phyloP scores from a whole-genome alignment of 2,329 filamentous ascomycete species.

The Moelleriella libera region DNA sequence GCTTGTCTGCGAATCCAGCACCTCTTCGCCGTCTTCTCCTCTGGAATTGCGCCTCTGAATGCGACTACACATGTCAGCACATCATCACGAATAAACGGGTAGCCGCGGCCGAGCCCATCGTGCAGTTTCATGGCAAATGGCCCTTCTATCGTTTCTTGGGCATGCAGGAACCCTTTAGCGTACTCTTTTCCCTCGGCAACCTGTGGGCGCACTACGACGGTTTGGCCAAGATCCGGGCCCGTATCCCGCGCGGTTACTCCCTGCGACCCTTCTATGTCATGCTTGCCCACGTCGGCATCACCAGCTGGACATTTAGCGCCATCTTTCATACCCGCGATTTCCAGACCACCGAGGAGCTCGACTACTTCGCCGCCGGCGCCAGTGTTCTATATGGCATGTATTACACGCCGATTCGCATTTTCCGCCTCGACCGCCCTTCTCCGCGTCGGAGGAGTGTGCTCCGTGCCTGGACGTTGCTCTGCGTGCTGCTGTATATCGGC shows the following conservation, averaged over 20 bases:
- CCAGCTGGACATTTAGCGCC: conserved; percentile 77
- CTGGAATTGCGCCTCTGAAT: conserved; percentile 88
- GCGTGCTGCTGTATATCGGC: conserved; percentile 52
- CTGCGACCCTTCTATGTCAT: conserved; percentile 67
- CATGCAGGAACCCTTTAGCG: conserved; percentile 88
- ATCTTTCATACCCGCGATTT: conserved; percentile 91
- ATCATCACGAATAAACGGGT: conserved; percentile 66
- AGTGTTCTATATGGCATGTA: conserved; percentile 85
- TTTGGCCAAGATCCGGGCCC: conserved; percentile 52
- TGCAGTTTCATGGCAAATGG: conserved; percentile 99
- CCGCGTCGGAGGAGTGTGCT: conserved; percentile 36
- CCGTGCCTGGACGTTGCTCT: conserved; percentile 62
- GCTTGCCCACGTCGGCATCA: conserved; percentile 69
- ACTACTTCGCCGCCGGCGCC: conserved; percentile 89
- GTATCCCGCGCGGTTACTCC: conserved; percentile 59
- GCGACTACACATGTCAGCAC: conserved; percentile 96
- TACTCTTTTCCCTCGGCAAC: conserved; percentile 88
- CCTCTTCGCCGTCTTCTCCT: conserved; percentile 73
- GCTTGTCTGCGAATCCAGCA: conserved; percentile 33
- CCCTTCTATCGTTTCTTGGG: conserved; percentile 83
- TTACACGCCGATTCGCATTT: conserved; percentile 69
- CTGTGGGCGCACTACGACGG: conserved; percentile 73
- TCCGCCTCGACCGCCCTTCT: conserved; percentile 55
- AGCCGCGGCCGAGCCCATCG: conserved; percentile 49
- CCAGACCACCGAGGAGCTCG: conserved; percentile 72